Evolutionary conservation across 208 protist genomes (phyloP).

Genomic region (Acanthamoeba sp.): DNA sequence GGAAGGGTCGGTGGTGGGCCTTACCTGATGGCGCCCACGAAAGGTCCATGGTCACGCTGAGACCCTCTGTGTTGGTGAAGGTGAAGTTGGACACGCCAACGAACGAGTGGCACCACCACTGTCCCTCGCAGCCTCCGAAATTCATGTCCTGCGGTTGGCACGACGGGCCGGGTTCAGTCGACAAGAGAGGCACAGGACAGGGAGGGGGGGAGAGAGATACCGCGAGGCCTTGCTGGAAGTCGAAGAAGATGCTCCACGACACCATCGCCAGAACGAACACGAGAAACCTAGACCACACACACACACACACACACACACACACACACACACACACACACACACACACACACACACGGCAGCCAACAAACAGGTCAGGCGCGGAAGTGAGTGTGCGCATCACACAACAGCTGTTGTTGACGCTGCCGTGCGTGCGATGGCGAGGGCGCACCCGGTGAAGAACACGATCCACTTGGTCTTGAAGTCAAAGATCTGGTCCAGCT

Average conservation of each 20-base stretch:
- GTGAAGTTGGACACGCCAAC: conserved; percentile 11
- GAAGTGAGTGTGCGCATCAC: too few species aligned
- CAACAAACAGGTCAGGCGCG: too few species aligned
- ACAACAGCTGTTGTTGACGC: background rate
- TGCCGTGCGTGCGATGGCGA: too few species aligned
- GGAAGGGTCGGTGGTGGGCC: too few species aligned
- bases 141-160: conserved; percentile 40
- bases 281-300: background rate
- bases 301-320: too few species aligned
- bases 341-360: background rate
- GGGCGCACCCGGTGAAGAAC: conserved; percentile 33
- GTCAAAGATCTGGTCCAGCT: background rate
- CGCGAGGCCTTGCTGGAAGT: background rate
- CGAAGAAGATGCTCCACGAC: conserved; percentile 64
- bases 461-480: conserved; percentile 63
- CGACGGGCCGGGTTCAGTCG: too few species aligned
- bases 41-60: background rate
- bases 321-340: too few species aligned
- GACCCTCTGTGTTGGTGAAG: background rate
- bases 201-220: background rate
- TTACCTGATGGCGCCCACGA: conserved; percentile 59
- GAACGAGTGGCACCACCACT: conserved; percentile 67
- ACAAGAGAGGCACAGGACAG: background rate
- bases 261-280: conserved; percentile 52
- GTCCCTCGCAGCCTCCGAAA: conserved; percentile 48